A percentile compares a stretch with the other conserved stretches of the same genome.
Conservation (phyloP, 805 yeast genomes). For the Wickerhamiella musiphila region DNA sequence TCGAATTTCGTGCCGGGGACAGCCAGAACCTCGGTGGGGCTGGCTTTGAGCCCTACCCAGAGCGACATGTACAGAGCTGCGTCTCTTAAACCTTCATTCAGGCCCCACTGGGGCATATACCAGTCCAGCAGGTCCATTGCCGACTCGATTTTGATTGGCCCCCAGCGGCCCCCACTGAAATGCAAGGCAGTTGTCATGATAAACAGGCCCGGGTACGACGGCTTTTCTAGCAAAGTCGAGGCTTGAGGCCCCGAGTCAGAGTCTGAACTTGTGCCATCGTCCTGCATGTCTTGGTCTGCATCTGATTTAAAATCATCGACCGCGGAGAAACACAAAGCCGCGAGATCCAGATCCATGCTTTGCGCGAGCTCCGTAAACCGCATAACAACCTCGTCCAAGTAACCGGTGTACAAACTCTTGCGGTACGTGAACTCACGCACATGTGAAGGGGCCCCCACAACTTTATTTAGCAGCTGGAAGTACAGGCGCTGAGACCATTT, state of each 20-base stretch:
- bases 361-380: conserved; percentile 35
- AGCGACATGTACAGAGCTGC: conserved; percentile 22
- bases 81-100: conserved; percentile 21
- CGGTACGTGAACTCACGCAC: conserved; percentile 17
- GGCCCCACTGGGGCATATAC: conserved; percentile 1
- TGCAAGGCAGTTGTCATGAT: conserved; percentile 20
- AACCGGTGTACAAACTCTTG: conserved; percentile 15
- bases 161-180: conserved; percentile 13
- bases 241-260: conserved; percentile 23
- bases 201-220: conserved; percentile 20
- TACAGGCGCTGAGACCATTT: conserved; percentile 21
- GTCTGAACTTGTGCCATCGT: neutral
- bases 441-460: conserved; percentile 15
- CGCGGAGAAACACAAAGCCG: too few species aligned
- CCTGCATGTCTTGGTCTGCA: neutral
- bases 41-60: conserved; percentile 15
- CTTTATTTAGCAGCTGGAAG: conserved; percentile 18
- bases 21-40: conserved; percentile 13
- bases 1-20: conserved; percentile 22
- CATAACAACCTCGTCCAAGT: conserved; percentile 21
- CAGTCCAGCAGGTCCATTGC: conserved; percentile 3
- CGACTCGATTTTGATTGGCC: neutral
- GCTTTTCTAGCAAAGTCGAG: conserved; percentile 9
- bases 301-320: too few species aligned
- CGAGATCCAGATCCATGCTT: conserved; percentile 45